Conservation (phyloP, 331 rosid genomes). For the Malus hybrid region DNA sequence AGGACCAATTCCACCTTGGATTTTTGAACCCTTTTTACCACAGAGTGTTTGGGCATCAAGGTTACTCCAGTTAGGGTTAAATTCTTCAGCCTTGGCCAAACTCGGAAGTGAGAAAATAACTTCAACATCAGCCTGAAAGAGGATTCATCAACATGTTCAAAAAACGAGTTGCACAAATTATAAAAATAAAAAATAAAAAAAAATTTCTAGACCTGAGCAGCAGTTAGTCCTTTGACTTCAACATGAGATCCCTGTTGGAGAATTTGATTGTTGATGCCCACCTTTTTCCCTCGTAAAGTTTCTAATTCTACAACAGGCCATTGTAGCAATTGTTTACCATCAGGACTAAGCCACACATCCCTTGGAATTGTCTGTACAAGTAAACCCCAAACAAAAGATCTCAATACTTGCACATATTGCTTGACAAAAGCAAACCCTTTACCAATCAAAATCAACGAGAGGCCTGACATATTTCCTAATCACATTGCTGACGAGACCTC, state of each 20-base stretch:
- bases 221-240: conserved; percentile 52
- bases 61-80: conserved; percentile 49
- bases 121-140: conserved; percentile 59
- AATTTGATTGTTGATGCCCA: conserved; percentile 1
- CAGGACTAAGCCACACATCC: conserved; percentile 47
- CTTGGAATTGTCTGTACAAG: conserved; percentile 60
- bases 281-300: conserved; percentile 28
- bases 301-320: conserved; percentile 62
- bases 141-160: too few relatives aligned
- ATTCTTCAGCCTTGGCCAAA: conserved; percentile 62
- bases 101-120: conserved; percentile 50
- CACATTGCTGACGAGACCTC: too few relatives aligned
- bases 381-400: neutral
- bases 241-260: conserved; percentile 24
- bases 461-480: too few relatives aligned
- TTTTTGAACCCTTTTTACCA: too few relatives aligned
- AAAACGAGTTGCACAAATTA: too few relatives aligned
- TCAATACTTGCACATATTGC: neutral
- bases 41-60: conserved; percentile 26
- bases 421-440: too few relatives aligned
- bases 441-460: too few relatives aligned
- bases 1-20: conserved; percentile 74
- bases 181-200: too few relatives aligned
- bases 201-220: conserved; percentile 44
- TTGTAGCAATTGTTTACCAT: conserved; percentile 43